phyloP scores from a whole-genome alignment of 371 early-diverging fungal genomes.

The Actinomucor elegans region DNA sequence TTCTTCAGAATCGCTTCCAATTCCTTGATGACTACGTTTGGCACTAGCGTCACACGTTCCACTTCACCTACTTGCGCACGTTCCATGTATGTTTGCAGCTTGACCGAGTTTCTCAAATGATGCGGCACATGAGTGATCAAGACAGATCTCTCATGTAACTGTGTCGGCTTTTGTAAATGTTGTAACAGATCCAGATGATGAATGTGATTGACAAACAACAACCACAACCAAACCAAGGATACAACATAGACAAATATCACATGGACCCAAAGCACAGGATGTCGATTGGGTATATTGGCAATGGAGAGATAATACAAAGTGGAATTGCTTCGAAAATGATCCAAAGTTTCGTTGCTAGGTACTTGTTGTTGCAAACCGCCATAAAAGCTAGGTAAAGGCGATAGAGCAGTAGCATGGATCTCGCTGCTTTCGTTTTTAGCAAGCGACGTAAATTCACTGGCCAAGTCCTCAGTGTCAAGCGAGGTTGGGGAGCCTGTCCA shows the following conservation, averaged over 20 bases:
- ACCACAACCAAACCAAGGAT: conserved; percentile 46
- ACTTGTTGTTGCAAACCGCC: background rate
- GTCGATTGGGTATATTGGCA: conserved; percentile 35
- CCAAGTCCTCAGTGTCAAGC: conserved; percentile 9
- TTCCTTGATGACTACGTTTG: conserved; percentile 20
- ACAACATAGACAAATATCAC: conserved; percentile 35
- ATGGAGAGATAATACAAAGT: conserved; percentile 44
- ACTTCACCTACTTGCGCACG: conserved; percentile 40
- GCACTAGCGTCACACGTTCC: conserved; percentile 37
- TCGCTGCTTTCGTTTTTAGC: conserved; percentile 14
- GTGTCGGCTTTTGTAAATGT: background rate
- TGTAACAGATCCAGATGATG: conserved; percentile 43
- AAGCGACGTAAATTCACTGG: conserved; percentile 4
- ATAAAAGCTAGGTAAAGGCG: background rate
- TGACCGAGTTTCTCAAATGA: conserved; percentile 33
- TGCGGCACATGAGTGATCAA: conserved; percentile 39
- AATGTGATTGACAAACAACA: conserved; percentile 48
- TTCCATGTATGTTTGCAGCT: conserved; percentile 35
- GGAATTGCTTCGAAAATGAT: conserved; percentile 39
- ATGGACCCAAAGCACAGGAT: conserved; percentile 46
- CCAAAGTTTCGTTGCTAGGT: background rate
- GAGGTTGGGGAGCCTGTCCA: conserved; percentile 27
- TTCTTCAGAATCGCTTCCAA: conserved; percentile 17
- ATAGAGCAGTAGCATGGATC: background rate
- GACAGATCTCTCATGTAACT: conserved; percentile 22